Evolutionary conservation across 495 filamentous ascomycete species (phyloP).

Genomic region (Daldinia vernicosa): DNA sequence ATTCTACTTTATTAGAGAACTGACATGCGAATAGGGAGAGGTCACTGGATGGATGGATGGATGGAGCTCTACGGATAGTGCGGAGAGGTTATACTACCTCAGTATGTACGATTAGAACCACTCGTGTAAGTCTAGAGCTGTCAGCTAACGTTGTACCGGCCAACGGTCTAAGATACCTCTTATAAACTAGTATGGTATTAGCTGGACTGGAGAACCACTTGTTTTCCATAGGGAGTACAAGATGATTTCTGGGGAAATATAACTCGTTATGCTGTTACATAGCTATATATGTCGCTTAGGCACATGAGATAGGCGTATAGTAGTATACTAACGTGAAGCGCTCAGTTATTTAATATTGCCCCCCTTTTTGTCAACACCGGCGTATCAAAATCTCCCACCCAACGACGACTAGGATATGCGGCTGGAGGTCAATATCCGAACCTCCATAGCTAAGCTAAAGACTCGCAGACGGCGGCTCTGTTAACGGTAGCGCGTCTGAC

Average conservation of each 20-base stretch:
- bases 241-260: not conserved
- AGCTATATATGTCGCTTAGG: not conserved
- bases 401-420: not conserved
- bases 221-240: not conserved
- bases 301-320: not conserved
- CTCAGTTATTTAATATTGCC: not conserved
- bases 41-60: not conserved
- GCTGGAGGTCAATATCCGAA: not conserved
- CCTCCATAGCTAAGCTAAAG: slow-evolving; percentile 3
- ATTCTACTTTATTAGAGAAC: not conserved
- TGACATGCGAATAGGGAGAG: not conserved
- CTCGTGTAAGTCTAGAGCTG: not conserved
- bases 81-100: not conserved
- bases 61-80: not conserved
- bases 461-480: slow-evolving; percentile 23
- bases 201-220: not conserved
- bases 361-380: not conserved
- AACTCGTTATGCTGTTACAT: not conserved
- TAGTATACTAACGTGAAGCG: not conserved
- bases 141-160: not conserved
- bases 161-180: not conserved
- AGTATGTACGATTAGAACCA: not conserved
- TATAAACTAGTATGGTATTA: not conserved
- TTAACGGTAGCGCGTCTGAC: slow-evolving; percentile 13
- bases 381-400: not conserved